Conservation (phyloP, 2,329 filamentous ascomycete species). For the Ceratocystis diversiconidia region DNA sequence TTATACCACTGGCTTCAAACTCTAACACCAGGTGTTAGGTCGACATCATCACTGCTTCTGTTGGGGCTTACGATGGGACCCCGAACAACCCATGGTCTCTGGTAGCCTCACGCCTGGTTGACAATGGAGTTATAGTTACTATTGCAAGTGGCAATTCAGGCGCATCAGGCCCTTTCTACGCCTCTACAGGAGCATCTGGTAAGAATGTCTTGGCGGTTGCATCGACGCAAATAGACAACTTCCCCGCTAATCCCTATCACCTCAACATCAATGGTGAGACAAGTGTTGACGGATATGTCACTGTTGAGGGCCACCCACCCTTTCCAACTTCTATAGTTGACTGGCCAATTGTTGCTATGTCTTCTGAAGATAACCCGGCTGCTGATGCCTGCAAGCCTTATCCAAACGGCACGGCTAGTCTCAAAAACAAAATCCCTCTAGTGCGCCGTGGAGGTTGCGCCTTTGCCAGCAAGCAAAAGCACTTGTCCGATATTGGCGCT, state of each 20-base stretch:
- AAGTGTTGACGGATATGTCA: background rate
- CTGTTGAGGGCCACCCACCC: background rate
- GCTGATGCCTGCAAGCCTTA: slow-evolving; percentile 23
- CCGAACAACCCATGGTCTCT: slow-evolving; percentile 30
- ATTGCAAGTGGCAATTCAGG: slow-evolving; percentile 39
- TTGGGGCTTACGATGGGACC: slow-evolving; percentile 29
- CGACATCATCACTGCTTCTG: slow-evolving; percentile 32
- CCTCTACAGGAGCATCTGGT: slow-evolving; percentile 29
- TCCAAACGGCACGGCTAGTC: slow-evolving; percentile 20
- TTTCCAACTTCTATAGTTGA: background rate
- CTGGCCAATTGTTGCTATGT: slow-evolving; percentile 4
- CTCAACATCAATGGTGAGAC: background rate
- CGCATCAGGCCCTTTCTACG: slow-evolving; percentile 33
- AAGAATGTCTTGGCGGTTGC: slow-evolving; percentile 31
- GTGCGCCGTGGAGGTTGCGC: slow-evolving; percentile 26
- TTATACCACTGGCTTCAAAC: background rate
- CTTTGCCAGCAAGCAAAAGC: slow-evolving; percentile 22
- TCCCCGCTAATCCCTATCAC: background rate
- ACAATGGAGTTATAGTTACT: slow-evolving; percentile 34
- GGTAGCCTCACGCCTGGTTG: slow-evolving; percentile 29
- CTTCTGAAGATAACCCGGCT: slow-evolving; percentile 20
- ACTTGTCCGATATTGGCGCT: slow-evolving; percentile 22
- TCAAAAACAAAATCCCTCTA: slow-evolving; percentile 20
- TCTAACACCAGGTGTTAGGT: background rate
- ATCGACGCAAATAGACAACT: slow-evolving; percentile 21